Evolutionary conservation across 352 stramenopile species (phyloP).

Genomic region (Achlya hypogyna): DNA sequence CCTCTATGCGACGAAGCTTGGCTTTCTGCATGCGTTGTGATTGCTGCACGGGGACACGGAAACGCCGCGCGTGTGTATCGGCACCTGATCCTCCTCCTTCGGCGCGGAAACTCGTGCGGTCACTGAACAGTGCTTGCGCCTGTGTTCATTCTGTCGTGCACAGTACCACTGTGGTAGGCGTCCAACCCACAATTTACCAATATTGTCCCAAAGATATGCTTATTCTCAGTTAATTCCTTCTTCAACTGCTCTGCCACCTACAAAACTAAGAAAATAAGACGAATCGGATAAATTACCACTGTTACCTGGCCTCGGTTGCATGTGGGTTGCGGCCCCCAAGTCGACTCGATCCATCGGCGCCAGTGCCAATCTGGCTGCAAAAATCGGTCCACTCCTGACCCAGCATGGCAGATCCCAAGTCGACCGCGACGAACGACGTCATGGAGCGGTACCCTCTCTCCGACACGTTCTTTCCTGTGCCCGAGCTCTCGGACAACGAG

Average conservation of each 20-base stretch:
- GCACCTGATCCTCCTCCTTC: neutral
- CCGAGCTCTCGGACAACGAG: neutral
- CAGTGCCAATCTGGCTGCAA: too few species aligned
- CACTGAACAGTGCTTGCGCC: neutral
- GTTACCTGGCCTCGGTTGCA: too few species aligned
- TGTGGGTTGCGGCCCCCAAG: neutral
- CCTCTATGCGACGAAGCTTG: too few species aligned
- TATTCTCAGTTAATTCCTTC: neutral
- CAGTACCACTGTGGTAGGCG: neutral
- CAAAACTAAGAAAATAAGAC: neutral
- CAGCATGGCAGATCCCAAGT: neutral
- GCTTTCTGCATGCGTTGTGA: too few species aligned
- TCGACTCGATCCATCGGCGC: too few species aligned
- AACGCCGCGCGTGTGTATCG: neutral
- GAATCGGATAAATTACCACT: too few species aligned
- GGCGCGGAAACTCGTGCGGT: neutral
- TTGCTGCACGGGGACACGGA: neutral
- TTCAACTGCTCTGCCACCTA: neutral
- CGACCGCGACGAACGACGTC: too few species aligned
- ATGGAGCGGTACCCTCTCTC: constrained; percentile 4
- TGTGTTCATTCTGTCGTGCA: too few species aligned
- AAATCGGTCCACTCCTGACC: too few species aligned
- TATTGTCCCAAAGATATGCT: neutral
- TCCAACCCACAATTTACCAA: neutral
- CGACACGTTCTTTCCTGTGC: neutral